Base-by-base conservation (phyloP, 129 eudicot genomes). In the Rutidosis leptorrhynchoides region DNA sequence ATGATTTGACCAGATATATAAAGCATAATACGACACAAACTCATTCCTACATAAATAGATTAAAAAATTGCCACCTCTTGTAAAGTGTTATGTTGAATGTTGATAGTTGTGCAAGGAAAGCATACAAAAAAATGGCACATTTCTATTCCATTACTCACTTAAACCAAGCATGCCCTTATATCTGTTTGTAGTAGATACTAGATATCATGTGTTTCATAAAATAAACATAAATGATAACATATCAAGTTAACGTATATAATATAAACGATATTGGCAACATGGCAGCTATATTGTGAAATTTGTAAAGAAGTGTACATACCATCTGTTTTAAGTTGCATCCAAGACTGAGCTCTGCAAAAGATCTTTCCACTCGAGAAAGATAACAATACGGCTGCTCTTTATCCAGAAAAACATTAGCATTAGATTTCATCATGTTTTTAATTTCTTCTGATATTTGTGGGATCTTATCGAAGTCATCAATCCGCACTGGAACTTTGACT, bases 381-480 rank as follows among this genome's bases (percentile, higher is more conserved):
- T 58, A 89, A 70, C 99, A 93, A 69, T 84, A 93, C 1, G 99
- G 99, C 8, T 85, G 85, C 73, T 93, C 99, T 69, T 65, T 82
- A 35, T 78, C 92, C 84, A 88, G 61, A 74, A 93, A 93, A 74
- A 86, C 95, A 68, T 93, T 79, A 5, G 88, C 42, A 58, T 89
- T 70, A 25, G 85, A 80, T 54, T 52, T 78, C 60, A 93, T 85
- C 95, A 86, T 93, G 20, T 66, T 73, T 76, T 84, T 84, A 71
- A 93, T 89, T 30, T 84, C 93, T 70, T 82, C 86, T 24, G 96
- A 78, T 60, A 93, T 82, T 56, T 54, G 83, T 22, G 95, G 82
- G 76, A 93, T 81, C 80, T 72, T 89, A 25, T 82, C 95, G 23
- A 84, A 63, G 77, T 86, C 89, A 14, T 79, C 87, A 65, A 77